Evolutionary conservation across 768 basidiomycete genomes (phyloP), one percentile per base, ranked within the genome.

Genomic region (Suillus placidus): DNA sequence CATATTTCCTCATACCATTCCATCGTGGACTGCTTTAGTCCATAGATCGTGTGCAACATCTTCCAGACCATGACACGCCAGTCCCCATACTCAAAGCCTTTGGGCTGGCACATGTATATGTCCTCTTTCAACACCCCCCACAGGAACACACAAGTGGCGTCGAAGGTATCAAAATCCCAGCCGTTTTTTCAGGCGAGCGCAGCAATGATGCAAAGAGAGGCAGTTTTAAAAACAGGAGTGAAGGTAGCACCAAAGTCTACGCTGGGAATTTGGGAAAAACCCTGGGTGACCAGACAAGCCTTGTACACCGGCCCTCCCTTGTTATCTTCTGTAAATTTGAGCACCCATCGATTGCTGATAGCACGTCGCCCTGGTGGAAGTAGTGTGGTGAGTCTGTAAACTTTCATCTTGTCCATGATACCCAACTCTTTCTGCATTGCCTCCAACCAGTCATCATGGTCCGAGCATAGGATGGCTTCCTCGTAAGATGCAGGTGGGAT

Each of bases 41-140:
- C 57, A 5, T 58, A 58, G 0, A 58, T 58, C 0, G 34, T 37
- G 1, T 8, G 3, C 51, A 51, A 16, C 51, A 51, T 51, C 51
- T 4, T 16, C 51, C 51, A 51, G 0, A 51, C 26, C 5, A 51
- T 16, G 0, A 30, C 26, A 0, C 7, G 5, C 51, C 51, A 51
- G 2, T 51, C 51, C 0, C 51, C 51, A 0, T 51, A 2, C 14
- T 64, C 43, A 14, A 62, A 49, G 30, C 79, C 78, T 0, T 73
- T 75, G 0, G 81, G 80, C 58, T 78, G 78, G 3, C 72, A 16
- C 80, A 85, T 83, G 72, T 79, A 85, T 40, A 85, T 80, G 2
- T 51, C 26, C 4, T 51, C 51, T 5, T 72, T 70, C 45, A 85
- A 73, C 14, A 77, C 69, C 3, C 76, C 72, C 61, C 77, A 81